A percentile compares a stretch with the other conserved stretches of the same genome.
These are phyloP conservation scores for Coemansia javaensis DNA, from an alignment of 192 early-diverging fungal species.

Conservation along the genomic window DNA sequence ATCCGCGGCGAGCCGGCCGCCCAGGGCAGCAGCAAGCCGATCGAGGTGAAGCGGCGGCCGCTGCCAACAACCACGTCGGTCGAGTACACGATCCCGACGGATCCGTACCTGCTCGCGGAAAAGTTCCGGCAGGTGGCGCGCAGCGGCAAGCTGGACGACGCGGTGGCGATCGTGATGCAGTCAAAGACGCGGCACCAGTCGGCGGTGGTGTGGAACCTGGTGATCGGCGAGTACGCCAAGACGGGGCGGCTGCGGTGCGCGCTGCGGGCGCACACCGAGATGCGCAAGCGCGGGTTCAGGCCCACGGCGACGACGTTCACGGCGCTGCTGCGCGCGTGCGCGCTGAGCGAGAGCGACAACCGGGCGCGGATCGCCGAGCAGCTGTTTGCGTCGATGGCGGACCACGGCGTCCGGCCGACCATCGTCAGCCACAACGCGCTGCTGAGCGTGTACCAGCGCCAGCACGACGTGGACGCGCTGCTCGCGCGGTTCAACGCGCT, in stretches of 20 bases:
- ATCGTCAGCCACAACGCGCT: constrained; percentile 32
- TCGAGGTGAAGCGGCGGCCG: constrained; percentile 22
- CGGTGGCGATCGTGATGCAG: constrained; percentile 48
- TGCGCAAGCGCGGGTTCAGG: constrained; percentile 37
- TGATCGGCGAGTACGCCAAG: constrained; percentile 42
- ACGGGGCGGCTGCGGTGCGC: constrained; percentile 32
- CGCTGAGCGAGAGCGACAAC: constrained; percentile 27
- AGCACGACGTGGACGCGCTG: constrained; percentile 17
- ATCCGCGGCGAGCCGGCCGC: no score
- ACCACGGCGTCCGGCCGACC: constrained; percentile 12
- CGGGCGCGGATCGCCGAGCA: constrained; percentile 23
- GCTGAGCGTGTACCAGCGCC: constrained; percentile 37
- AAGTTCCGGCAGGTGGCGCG: constrained; percentile 35
- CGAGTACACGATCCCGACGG: constrained; percentile 38
- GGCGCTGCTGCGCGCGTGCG: constrained; percentile 32
- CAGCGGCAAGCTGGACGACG: constrained; percentile 43
- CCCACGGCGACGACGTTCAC: constrained; percentile 43
- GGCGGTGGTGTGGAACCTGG: constrained; percentile 44
- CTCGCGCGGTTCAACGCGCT: constrained; percentile 22
- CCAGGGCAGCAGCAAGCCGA: no score
- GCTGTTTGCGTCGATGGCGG: constrained; percentile 14
- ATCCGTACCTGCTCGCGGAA: constrained; percentile 35
- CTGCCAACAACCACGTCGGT: constrained; percentile 41
- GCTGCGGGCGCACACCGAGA: constrained; percentile 37
- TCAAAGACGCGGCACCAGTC: constrained; percentile 32